A percentile compares a stretch with the other conserved stretches of the same genome.
These are phyloP conservation scores for Penicillium turbatum DNA, from an alignment of 495 filamentous ascomycete genomes.

Conservation along the genomic window DNA sequence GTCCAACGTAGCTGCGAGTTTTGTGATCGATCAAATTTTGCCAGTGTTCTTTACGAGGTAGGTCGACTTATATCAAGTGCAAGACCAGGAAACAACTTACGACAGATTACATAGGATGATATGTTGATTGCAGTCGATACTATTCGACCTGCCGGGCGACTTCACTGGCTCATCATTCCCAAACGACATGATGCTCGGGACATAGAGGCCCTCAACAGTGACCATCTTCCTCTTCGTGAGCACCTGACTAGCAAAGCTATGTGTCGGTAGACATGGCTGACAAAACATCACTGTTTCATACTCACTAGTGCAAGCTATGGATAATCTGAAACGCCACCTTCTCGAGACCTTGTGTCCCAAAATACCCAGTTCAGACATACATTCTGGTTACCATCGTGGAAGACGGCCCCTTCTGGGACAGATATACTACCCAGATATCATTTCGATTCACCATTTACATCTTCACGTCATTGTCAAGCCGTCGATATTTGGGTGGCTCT, in stretches of 20 bases:
- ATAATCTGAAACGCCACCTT: background rate
- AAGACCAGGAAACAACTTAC: background rate
- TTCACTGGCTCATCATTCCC: constrained; percentile 3
- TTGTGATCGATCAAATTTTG: background rate
- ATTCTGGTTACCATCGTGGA: background rate
- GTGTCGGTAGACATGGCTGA: background rate
- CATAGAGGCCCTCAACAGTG: background rate
- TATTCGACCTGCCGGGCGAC: background rate
- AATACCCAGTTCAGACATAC: background rate
- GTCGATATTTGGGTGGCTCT: background rate
- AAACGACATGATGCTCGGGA: background rate
- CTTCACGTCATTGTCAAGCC: constrained; percentile 1
- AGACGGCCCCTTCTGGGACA: background rate
- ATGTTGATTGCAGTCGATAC: background rate
- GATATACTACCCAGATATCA: background rate
- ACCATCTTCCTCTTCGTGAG: background rate
- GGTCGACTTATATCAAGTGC: background rate
- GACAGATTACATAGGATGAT: background rate
- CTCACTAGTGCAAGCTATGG: background rate
- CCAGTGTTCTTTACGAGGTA: background rate
- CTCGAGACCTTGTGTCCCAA: background rate
- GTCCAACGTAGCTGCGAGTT: constrained; percentile 2
- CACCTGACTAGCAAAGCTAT: background rate
- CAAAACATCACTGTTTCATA: background rate
- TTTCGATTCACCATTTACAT: constrained; percentile 2